These are phyloP conservation scores for Echinosophora koreensis DNA, from an alignment of 306 rosid genomes.

Conservation along the genomic window DNA sequence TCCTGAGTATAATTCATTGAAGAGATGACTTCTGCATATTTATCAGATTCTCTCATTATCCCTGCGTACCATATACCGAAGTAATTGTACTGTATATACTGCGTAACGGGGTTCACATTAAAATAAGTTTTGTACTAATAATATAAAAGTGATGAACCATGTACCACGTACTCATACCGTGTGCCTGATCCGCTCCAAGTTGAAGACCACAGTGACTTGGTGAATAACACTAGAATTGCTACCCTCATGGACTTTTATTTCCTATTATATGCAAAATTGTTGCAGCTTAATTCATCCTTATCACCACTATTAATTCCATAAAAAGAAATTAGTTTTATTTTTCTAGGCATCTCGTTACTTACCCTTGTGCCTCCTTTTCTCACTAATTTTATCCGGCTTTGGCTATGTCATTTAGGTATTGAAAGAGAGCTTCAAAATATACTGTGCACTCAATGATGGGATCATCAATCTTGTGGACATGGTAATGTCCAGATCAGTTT, in stretches of 20 bases:
- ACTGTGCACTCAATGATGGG: slow-evolving; percentile 96
- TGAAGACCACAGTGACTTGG: background rate
- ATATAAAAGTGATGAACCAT: too few species aligned
- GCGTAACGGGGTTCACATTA: too few species aligned
- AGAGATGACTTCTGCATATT: background rate
- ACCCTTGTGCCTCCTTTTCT: background rate
- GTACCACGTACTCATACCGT: too few species aligned
- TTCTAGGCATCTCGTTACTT: background rate
- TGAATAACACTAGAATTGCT: slow-evolving; percentile 13
- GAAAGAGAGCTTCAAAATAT: slow-evolving; percentile 98
- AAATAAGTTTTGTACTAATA: too few species aligned
- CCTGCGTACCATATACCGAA: too few species aligned
- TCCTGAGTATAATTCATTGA: background rate
- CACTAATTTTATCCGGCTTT: background rate
- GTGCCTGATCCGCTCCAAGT: background rate
- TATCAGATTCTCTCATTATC: too few species aligned
- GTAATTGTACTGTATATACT: too few species aligned
- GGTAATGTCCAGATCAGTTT: slow-evolving; percentile 61
- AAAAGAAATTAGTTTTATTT: background rate
- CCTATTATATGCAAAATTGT: background rate
- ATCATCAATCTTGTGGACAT: slow-evolving; percentile 95
- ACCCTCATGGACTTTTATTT: background rate
- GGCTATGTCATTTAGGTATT: slow-evolving; percentile 65
- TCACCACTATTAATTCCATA: background rate
- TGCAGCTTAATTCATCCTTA: background rate